These are phyloP conservation scores for Xylaria sp. DNA, from an alignment of 2,329 filamentous ascomycete species.

Conservation along the genomic window DNA sequence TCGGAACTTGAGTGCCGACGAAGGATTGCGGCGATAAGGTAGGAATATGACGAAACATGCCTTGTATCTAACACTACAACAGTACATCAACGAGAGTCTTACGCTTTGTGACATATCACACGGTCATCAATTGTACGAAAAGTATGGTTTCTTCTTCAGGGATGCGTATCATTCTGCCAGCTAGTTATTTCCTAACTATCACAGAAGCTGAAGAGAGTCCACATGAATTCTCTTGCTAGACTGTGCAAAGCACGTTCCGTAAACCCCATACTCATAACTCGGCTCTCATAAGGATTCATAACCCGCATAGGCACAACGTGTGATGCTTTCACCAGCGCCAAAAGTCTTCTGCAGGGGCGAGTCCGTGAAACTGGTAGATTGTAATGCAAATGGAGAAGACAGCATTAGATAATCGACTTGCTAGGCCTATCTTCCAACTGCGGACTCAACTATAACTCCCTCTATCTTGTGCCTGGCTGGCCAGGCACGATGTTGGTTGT, in stretches of 20 bases:
- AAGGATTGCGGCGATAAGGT: not conserved
- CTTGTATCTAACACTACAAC: not conserved
- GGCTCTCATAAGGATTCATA: slow-evolving; percentile 13
- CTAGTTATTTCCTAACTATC: slow-evolving; percentile 11
- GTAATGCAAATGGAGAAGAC: slow-evolving; percentile 4
- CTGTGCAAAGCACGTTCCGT: slow-evolving; percentile 14
- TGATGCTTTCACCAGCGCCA: not conserved
- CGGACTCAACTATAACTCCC: not conserved
- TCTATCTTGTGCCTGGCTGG: slow-evolving; percentile 50
- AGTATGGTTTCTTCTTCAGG: not conserved
- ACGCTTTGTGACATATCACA: not conserved
- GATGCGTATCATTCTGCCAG: slow-evolving; percentile 21
- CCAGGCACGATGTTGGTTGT: slow-evolving; percentile 58
- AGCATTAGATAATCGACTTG: not conserved
- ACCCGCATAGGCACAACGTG: slow-evolving; percentile 3
- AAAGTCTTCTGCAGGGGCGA: not conserved
- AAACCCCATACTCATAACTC: slow-evolving; percentile 19
- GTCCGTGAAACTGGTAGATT: not conserved
- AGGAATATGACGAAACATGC: not conserved
- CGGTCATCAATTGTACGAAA: not conserved
- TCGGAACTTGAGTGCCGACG: not conserved
- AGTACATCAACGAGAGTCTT: not conserved
- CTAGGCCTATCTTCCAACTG: not conserved
- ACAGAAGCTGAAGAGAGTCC: slow-evolving; percentile 2
- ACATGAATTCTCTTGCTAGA: slow-evolving; percentile 12